These are phyloP conservation scores for Rhynchospora tenuis DNA, from an alignment of 176 grass and related monocot species.

Conservation along the genomic window DNA sequence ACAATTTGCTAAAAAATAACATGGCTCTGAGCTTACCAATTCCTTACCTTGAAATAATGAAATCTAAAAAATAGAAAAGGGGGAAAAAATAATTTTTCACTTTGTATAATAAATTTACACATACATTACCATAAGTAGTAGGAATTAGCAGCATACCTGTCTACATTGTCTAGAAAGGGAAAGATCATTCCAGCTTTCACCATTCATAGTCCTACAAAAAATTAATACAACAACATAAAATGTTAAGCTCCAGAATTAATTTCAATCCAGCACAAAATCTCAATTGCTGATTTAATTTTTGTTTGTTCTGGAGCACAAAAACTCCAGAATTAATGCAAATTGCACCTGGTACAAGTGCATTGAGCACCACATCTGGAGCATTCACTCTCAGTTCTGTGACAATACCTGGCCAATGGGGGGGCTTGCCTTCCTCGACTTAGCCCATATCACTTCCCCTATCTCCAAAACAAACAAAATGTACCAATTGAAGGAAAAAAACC, in stretches of 20 bases:
- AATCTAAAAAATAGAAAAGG: slow-evolving; percentile 44
- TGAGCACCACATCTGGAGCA: slow-evolving; percentile 61
- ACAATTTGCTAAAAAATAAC: slow-evolving; percentile 14
- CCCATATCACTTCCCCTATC: slow-evolving; percentile 79
- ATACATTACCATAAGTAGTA: neutral
- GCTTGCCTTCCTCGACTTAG: slow-evolving; percentile 58
- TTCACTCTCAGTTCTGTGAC: slow-evolving; percentile 66
- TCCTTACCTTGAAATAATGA: slow-evolving; percentile 71
- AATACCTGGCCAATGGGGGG: slow-evolving; percentile 70
- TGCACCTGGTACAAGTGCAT: slow-evolving; percentile 60
- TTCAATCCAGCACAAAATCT: neutral
- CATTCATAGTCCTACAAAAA: slow-evolving; percentile 61
- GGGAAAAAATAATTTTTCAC: neutral
- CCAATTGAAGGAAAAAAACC: too few species aligned
- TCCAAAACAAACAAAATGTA: too few species aligned
- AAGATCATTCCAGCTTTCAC: slow-evolving; percentile 79
- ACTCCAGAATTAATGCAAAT: too few species aligned
- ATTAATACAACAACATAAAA: neutral
- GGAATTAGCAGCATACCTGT: slow-evolving; percentile 33
- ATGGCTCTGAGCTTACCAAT: slow-evolving; percentile 54
- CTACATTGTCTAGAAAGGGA: slow-evolving; percentile 75
- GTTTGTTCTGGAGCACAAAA: neutral
- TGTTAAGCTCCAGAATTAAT: neutral
- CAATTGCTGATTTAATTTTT: neutral
- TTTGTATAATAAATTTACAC: neutral